Evolutionary conservation across 2,329 filamentous ascomycete species (phyloP).

Genomic region (Macroventuria anomochaeta): DNA sequence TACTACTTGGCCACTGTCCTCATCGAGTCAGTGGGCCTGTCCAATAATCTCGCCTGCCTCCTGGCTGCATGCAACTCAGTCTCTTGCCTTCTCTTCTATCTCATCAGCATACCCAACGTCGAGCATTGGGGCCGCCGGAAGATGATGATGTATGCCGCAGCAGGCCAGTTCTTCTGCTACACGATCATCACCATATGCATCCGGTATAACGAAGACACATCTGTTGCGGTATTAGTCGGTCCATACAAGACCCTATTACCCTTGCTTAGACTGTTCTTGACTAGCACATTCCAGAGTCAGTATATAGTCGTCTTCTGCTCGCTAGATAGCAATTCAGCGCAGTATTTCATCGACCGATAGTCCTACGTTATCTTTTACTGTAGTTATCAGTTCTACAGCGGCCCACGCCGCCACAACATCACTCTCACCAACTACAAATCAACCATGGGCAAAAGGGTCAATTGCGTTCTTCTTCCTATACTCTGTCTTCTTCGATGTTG

Average conservation of each 20-base stretch:
- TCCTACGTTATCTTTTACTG: too few relatives aligned
- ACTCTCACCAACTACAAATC: slow-evolving; percentile 17
- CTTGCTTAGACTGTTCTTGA: too few relatives aligned
- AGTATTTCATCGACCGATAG: too few relatives aligned
- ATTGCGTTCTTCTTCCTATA: slow-evolving; percentile 62
- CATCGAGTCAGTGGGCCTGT: slow-evolving; percentile 63
- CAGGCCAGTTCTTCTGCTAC: slow-evolving; percentile 61
- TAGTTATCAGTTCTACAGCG: too few relatives aligned
- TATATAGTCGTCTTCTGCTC: too few relatives aligned
- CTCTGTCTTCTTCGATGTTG: slow-evolving; percentile 61
- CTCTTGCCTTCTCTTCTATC: slow-evolving; percentile 57
- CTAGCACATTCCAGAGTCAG: too few relatives aligned
- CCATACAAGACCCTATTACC: too few relatives aligned
- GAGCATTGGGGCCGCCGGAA: slow-evolving; percentile 63
- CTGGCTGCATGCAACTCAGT: slow-evolving; percentile 63
- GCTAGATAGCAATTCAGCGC: too few relatives aligned
- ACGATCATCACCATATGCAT: slow-evolving; percentile 60
- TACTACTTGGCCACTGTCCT: slow-evolving; percentile 66
- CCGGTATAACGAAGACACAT: slow-evolving; percentile 49
- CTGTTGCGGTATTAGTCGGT: too few relatives aligned
- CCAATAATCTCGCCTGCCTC: slow-evolving; percentile 59
- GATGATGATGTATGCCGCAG: slow-evolving; percentile 64
- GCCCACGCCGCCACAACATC: too few relatives aligned
- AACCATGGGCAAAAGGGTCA: slow-evolving; percentile 49
- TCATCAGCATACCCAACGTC: slow-evolving; percentile 56